Percentiles rank a stretch among this genome's conserved stretches.
phyloP scores from a whole-genome alignment of 2,329 filamentous ascomycete species.

The Epichloe glyceriae region DNA sequence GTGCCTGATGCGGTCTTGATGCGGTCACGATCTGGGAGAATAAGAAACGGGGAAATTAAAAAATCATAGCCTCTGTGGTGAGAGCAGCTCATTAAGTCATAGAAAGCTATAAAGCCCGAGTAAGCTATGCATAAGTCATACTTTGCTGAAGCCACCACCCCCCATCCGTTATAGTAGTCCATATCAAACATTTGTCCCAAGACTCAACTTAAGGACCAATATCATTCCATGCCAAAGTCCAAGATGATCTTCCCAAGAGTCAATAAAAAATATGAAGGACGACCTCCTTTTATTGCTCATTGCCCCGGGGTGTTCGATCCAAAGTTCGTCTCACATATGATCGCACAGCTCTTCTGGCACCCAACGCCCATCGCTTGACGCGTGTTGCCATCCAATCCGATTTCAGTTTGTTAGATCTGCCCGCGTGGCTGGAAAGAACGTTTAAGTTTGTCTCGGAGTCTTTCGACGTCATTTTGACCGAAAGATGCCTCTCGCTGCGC shows the following conservation, averaged over 20 bases:
- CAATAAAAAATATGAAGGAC: not conserved
- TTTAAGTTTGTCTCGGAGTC: constrained; percentile 1
- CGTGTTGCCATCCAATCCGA: constrained; percentile 13
- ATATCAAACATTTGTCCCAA: not conserved
- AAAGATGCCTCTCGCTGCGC: constrained; percentile 3
- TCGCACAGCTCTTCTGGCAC: constrained; percentile 20
- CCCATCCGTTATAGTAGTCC: not conserved
- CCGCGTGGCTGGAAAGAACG: constrained; percentile 1
- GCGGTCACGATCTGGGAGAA: not conserved
- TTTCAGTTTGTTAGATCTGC: constrained; percentile 1
- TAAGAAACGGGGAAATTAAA: not conserved
- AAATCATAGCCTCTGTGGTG: not conserved
- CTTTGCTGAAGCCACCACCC: not conserved
- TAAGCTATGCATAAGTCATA: not conserved
- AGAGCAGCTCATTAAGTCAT: not conserved
- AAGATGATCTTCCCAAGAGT: constrained; percentile 3
- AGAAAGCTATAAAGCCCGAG: not conserved
- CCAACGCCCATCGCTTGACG: constrained; percentile 22
- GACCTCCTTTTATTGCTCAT: not conserved
- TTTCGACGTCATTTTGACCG: constrained; percentile 1
- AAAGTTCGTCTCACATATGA: constrained; percentile 20
- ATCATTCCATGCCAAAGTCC: not conserved
- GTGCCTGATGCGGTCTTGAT: too few relatives aligned
- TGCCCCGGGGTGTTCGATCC: constrained; percentile 16
- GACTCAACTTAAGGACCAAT: not conserved